Percentiles rank a stretch among this genome's conserved stretches.
Conservation (phyloP, 2,329 filamentous ascomycete genomes). For the Exophiala phaeomuriformis region DNA sequence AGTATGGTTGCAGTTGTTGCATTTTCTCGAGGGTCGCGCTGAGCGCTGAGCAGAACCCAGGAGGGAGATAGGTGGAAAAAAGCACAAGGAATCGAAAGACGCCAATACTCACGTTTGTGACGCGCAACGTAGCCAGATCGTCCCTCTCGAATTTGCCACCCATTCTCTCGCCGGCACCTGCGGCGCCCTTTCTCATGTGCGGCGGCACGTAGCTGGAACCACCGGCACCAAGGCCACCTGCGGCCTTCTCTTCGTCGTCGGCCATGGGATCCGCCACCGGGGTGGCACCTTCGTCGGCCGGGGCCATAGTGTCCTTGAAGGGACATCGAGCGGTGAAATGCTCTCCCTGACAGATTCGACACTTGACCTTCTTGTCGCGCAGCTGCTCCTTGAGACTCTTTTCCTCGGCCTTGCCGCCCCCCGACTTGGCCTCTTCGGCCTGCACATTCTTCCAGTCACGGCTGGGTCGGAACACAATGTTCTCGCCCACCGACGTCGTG, state of each 20-base stretch:
- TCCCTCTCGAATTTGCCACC: slow-evolving; percentile 90
- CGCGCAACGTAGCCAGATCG: slow-evolving; percentile 89
- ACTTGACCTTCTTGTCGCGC: slow-evolving; percentile 99
- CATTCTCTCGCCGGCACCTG: slow-evolving; percentile 69
- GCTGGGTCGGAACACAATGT: slow-evolving; percentile 92
- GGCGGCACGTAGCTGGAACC: slow-evolving; percentile 91
- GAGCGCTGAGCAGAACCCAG: too few relatives aligned
- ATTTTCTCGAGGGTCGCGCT: too few relatives aligned
- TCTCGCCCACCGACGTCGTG: slow-evolving; percentile 91
- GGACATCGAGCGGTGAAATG: slow-evolving; percentile 99
- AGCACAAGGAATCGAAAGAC: too few relatives aligned
- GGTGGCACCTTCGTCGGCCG: slow-evolving; percentile 40
- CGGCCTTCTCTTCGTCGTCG: slow-evolving; percentile 42
- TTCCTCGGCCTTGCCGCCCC: slow-evolving; percentile 52
- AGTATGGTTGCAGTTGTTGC: too few relatives aligned
- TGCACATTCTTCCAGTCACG: slow-evolving; percentile 89
- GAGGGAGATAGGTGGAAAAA: too few relatives aligned
- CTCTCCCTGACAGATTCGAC: slow-evolving; percentile 96
- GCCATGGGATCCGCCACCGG: slow-evolving; percentile 32
- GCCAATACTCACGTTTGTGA: slow-evolving; percentile 72
- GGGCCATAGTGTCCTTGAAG: slow-evolving; percentile 99
- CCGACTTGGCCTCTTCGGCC: slow-evolving; percentile 56
- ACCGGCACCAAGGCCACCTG: slow-evolving; percentile 55
- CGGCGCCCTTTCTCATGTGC: slow-evolving; percentile 65
- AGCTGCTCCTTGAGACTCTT: slow-evolving; percentile 63